These are phyloP conservation scores for Dipteronia dyeriana DNA, from an alignment of 345 rosid genomes.

Conservation along the genomic window DNA sequence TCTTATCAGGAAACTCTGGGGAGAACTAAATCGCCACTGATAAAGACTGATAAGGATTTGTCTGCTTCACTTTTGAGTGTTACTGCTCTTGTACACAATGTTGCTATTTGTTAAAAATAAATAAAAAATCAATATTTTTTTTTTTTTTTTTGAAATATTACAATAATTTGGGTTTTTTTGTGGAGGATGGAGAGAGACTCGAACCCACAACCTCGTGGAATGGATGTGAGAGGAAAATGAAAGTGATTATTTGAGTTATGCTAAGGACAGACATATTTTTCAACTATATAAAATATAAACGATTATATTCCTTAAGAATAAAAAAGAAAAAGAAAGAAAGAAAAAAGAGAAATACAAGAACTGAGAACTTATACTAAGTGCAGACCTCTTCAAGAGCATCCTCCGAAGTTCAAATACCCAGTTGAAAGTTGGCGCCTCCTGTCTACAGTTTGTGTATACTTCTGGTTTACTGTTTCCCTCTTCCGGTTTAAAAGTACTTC, in stretches of 20 bases:
- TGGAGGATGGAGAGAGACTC: no score
- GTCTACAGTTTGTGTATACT: constrained; percentile 70
- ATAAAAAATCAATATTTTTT: no score
- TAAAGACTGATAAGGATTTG: constrained; percentile 81
- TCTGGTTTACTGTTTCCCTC: constrained; percentile 81
- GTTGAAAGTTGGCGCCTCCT: constrained; percentile 86
- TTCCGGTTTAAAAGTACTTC: constrained; percentile 86
- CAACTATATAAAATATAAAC: no score
- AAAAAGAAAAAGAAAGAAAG: constrained; percentile 17
- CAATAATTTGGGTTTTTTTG: no score
- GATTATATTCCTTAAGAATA: no score
- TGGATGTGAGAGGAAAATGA: no score
- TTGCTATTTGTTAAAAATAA: no score
- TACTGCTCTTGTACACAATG: constrained; percentile 47
- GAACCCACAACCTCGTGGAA: no score
- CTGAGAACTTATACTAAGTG: constrained; percentile 1
- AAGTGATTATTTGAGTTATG: no score
- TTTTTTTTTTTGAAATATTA: no score
- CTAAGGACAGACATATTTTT: no score
- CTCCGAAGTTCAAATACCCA: constrained; percentile 89
- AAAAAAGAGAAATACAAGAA: constrained; percentile 8
- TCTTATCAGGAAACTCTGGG: constrained; percentile 73
- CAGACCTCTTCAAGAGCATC: constrained; percentile 96
- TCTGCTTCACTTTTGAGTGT: constrained; percentile 77
- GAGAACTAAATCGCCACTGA: constrained; percentile 57